Evolutionary conservation across 2,329 filamentous ascomycete genomes (phyloP).

Genomic region (Penicillium glabrum): DNA sequence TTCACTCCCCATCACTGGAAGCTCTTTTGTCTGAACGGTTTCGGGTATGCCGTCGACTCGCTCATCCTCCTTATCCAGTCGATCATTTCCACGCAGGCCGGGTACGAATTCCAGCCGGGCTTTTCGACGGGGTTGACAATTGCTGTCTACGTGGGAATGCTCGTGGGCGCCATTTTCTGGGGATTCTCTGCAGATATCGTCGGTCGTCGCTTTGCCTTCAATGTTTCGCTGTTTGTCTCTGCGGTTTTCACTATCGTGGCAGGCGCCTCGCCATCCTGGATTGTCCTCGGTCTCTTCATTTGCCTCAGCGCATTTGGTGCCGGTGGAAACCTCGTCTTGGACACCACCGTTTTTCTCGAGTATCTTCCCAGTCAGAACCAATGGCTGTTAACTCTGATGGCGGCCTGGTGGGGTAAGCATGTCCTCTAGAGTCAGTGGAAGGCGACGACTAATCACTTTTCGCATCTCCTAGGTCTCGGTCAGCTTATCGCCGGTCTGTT

Average conservation of each 20-base stretch:
- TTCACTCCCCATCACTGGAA: slow-evolving; percentile 62
- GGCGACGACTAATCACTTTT: neutral
- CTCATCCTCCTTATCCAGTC: slow-evolving; percentile 39
- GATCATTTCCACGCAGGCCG: slow-evolving; percentile 25
- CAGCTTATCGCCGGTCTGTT: slow-evolving; percentile 55
- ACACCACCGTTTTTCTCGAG: slow-evolving; percentile 61
- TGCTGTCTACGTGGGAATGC: slow-evolving; percentile 43
- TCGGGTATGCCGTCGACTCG: slow-evolving; percentile 50
- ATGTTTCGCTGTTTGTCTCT: slow-evolving; percentile 64
- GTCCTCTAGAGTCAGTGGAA: neutral
- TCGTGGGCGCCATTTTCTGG: slow-evolving; percentile 61
- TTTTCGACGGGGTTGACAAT: slow-evolving; percentile 38
- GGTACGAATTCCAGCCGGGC: slow-evolving; percentile 27
- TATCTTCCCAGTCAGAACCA: slow-evolving; percentile 59
- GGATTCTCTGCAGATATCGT: slow-evolving; percentile 67
- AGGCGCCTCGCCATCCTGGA: slow-evolving; percentile 67
- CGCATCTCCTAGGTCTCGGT: slow-evolving; percentile 38
- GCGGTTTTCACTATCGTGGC: slow-evolving; percentile 63
- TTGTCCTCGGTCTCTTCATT: slow-evolving; percentile 63
- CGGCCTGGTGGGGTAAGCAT: slow-evolving; percentile 35
- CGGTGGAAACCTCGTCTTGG: slow-evolving; percentile 64
- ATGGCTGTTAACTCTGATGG: slow-evolving; percentile 52
- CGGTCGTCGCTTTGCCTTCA: slow-evolving; percentile 68
- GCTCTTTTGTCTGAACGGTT: slow-evolving; percentile 62
- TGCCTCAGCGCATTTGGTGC: slow-evolving; percentile 63